Base-by-base conservation (phyloP, 495 filamentous ascomycete genomes). In the Podospora bellae-mahoneyi region DNA sequence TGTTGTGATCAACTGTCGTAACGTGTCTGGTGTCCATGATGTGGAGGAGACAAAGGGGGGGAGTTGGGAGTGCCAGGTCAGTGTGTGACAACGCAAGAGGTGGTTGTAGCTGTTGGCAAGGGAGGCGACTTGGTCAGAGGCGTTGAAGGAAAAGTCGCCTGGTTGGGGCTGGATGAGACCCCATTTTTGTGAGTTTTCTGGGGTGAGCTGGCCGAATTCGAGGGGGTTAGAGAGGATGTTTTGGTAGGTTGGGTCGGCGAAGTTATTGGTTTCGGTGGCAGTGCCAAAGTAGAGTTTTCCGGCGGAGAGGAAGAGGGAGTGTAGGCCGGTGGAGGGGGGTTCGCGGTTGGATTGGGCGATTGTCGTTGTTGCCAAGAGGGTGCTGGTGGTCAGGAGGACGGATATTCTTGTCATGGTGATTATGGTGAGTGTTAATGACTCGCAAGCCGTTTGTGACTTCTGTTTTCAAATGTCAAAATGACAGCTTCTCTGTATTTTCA, bases 41-140 rank as follows among this genome's bases (percentile, higher is more conserved):
- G 53, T n/a, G 28, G 28, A 2, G 68, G 44, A 26, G 76, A 58
- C 83, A 85, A 85, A 89, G 60, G 62, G 78, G 10, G 88, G 86
- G 6, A 90, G 75, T 68, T 91, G 87, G 54, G 75, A 80, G 74
- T 89, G 76, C 87, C 86, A 91, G 3, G 87, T 83, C n/a, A 89
- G 76, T 6, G 83, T 87, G 73, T 90, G 86, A 66, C 86, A 89
- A 28, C 86, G 74, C 53, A 89, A 69, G 20, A 80, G 72, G 75
- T 89, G 84, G 57, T 81, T 80, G 66, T 88, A 86, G 16, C 63
- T 68, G 68, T 79, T 75, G 3, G 88, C 85, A 30, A 84, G 72
- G 62, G 80, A 70, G n/a, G 83, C 77, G 69, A 88, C 77, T 63
- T 77, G 78, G 67, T 88, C 84, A 15, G 84, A 86, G 0, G 72